phyloP scores from a whole-genome alignment of 192 early-diverging fungal genomes.

The Linnemannia exigua region DNA sequence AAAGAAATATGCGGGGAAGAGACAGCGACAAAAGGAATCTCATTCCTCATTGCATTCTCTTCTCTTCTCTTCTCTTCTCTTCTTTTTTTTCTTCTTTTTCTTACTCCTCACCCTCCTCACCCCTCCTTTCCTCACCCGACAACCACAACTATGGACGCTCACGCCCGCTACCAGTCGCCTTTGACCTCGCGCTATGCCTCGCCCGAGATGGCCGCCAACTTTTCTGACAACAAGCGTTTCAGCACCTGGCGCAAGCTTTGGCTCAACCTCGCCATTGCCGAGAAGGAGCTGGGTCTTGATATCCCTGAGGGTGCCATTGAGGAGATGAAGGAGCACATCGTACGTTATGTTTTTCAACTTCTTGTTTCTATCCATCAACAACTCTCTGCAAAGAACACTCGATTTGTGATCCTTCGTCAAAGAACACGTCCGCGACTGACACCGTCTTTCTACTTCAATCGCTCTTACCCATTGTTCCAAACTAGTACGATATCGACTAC shows the following conservation, averaged over 20 bases:
- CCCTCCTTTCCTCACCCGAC: neutral
- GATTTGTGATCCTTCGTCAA: too few species aligned
- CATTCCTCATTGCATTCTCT: slow-evolving; percentile 2
- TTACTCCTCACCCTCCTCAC: slow-evolving; percentile 9
- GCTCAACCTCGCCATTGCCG: slow-evolving; percentile 93
- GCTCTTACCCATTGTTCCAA: neutral
- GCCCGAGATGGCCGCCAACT: slow-evolving; percentile 96
- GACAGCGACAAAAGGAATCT: slow-evolving; percentile 12
- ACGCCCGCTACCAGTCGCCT: slow-evolving; percentile 94
- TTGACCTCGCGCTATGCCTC: slow-evolving; percentile 97
- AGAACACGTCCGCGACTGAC: neutral
- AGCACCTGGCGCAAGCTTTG: slow-evolving; percentile 96
- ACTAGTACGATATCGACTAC: slow-evolving; percentile 88
- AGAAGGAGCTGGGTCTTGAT: slow-evolving; percentile 90
- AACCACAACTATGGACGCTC: slow-evolving; percentile 57
- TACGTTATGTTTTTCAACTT: slow-evolving; percentile 23
- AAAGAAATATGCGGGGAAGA: slow-evolving; percentile 24
- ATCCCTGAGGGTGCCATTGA: slow-evolving; percentile 90
- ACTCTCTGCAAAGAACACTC: too few species aligned
- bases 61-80: neutral
- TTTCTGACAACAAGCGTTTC: slow-evolving; percentile 96
- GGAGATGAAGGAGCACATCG: slow-evolving; percentile 91
- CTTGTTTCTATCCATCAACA: neutral
- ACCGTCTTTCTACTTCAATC: neutral
- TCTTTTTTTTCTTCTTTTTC: neutral